Evolutionary conservation across 495 filamentous ascomycete species (phyloP).

Genomic region (Cudoniella acicularis): DNA sequence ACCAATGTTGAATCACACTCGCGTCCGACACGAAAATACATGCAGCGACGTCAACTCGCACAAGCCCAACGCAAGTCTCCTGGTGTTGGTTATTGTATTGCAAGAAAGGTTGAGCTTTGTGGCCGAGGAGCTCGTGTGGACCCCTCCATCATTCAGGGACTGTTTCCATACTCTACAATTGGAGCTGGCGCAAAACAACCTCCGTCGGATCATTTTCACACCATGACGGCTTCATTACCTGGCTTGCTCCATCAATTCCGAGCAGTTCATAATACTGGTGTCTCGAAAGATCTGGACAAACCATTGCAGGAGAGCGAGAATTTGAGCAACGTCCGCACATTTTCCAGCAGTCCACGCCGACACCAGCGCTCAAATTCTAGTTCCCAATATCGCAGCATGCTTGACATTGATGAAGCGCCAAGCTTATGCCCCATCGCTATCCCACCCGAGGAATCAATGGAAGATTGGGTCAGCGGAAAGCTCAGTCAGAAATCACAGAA

Average conservation of each 20-base stretch:
- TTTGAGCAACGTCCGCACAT: neutral
- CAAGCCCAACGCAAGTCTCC: neutral
- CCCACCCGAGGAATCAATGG: conserved; percentile 14
- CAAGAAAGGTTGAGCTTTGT: neutral
- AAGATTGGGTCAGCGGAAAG: conserved; percentile 15
- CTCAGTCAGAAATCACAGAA: conserved; percentile 15
- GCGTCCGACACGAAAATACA: neutral
- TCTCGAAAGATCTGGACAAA: conserved; percentile 1
- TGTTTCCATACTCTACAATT: neutral
- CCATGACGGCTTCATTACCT: conserved; percentile 11
- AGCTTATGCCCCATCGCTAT: conserved; percentile 36
- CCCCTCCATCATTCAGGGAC: neutral
- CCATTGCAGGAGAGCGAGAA: neutral
- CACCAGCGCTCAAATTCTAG: conserved; percentile 11
- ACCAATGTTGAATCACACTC: neutral
- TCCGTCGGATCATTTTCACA: neutral
- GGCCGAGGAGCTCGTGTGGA: neutral
- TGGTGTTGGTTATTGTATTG: neutral
- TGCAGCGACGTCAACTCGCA: neutral
- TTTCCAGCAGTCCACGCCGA: conserved; percentile 20
- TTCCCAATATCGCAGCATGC: conserved; percentile 44
- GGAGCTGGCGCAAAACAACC: neutral
- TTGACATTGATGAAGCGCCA: conserved; percentile 43
- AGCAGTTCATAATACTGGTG: conserved; percentile 12
- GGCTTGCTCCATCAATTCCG: conserved; percentile 9